phyloP scores from a whole-genome alignment of 2,329 filamentous ascomycete species.

The Ophiostoma himal-ulmi region DNA sequence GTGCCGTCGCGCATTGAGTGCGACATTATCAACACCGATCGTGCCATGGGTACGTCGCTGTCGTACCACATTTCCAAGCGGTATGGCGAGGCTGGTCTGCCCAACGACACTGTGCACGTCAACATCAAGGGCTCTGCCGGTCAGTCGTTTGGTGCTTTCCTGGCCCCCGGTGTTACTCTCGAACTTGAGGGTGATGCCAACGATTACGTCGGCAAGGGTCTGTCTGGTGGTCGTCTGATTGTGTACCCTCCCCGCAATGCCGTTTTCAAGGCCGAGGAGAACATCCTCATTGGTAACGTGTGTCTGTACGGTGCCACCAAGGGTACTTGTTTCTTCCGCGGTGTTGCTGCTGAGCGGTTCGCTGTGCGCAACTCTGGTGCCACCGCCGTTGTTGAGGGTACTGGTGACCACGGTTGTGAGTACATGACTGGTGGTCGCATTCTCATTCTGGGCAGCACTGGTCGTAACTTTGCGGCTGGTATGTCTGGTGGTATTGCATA shows the following conservation, averaged over 20 bases:
- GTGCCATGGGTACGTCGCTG: slow-evolving; percentile 84
- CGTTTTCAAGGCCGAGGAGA: slow-evolving; percentile 94
- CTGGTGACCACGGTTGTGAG: slow-evolving; percentile 94
- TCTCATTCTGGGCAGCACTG: slow-evolving; percentile 78
- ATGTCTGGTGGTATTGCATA: slow-evolving; percentile 99
- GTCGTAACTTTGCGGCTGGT: slow-evolving; percentile 94
- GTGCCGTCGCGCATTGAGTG: slow-evolving; percentile 90
- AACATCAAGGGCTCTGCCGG: slow-evolving; percentile 96
- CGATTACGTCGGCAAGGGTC: slow-evolving; percentile 93
- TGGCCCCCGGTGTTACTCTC: slow-evolving; percentile 86
- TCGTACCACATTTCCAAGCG: slow-evolving; percentile 94
- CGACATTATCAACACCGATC: slow-evolving; percentile 94
- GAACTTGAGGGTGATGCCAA: slow-evolving; percentile 95
- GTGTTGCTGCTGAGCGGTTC: slow-evolving; percentile 92
- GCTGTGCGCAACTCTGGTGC: slow-evolving; percentile 95
- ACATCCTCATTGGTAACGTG: slow-evolving; percentile 86
- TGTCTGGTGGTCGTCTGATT: slow-evolving; percentile 88
- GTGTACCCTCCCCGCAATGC: slow-evolving; percentile 87
- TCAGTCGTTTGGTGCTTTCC: slow-evolving; percentile 91
- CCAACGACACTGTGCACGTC: slow-evolving; percentile 88
- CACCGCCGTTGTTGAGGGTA: slow-evolving; percentile 90
- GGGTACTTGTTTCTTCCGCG: slow-evolving; percentile 93
- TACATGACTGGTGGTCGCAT: slow-evolving; percentile 98
- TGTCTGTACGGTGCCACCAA: slow-evolving; percentile 91
- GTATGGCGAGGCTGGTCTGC: slow-evolving; percentile 82